Base-by-base conservation (phyloP, 164 flowering plant genomes). In the Tetrastigma voinierianum region DNA sequence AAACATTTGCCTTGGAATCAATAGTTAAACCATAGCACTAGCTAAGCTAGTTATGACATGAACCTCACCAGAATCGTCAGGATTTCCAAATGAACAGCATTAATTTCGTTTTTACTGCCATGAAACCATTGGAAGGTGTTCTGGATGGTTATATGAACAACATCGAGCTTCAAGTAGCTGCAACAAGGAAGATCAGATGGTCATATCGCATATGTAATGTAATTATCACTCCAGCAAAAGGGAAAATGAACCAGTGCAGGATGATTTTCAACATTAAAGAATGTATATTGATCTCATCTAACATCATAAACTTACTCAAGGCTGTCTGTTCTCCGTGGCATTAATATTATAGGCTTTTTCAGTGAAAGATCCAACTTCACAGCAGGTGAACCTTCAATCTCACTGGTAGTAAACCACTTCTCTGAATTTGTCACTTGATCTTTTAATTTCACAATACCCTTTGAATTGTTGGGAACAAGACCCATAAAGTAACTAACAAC, bases 321-420 rank as follows among this genome's bases (percentile, higher is more conserved):
- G 72, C 97, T 92, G 65, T 88, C 85, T 9, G 99, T 95, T 74
- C 83, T 78, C 45, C 86, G 81, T 57, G 99, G 99, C 99, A 95
- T 86, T 74, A 89, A 52, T 62, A 95, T 95, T 64, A 95, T 89
- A 65, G 99, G 99, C 70, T 87, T 90, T 66, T 72, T 82, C 21
- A 95, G 88, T 20, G 98, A 89, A 71, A 95, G 80, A 77, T 89
- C 94, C 72, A 95, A 80, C 80, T 88, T 95, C 18, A 95, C 20
- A 70, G 99, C 97, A 70, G 99, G 97, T 64, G 98, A 90, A 47
- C 99, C 99, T 82, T 92, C 97, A 76, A 95, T 75, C 68, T 92
- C 97, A 82, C 82, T 81, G 52, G 81, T 73, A 46, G 86, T 84
- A 72, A 92, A 89, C 94, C 90, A 90, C 78, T 92, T 87, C 83